Conservation (phyloP, 2,329 filamentous ascomycete species). For the Ophiostoma perfectum region DNA sequence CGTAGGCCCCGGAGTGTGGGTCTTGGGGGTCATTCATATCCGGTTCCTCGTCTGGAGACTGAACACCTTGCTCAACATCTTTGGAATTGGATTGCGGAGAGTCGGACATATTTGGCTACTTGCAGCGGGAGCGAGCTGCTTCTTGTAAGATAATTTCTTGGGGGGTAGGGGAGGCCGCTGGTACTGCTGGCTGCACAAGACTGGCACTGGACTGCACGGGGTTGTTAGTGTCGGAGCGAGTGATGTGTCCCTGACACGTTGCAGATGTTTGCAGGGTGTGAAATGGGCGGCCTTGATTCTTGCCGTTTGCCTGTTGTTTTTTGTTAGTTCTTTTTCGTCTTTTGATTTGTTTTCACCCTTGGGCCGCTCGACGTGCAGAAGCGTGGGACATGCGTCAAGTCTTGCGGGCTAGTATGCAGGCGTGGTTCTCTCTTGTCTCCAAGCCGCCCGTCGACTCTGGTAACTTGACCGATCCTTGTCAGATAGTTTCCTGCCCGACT, state of each 20-base stretch:
- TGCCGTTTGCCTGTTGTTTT: neutral
- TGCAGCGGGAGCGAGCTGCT: slow-evolving; percentile 60
- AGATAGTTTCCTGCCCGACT: slow-evolving; percentile 2
- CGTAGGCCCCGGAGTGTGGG: slow-evolving; percentile 71
- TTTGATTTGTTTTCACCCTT: too few relatives aligned
- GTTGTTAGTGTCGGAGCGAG: slow-evolving; percentile 3
- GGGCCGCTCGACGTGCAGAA: slow-evolving; percentile 49
- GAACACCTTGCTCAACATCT: slow-evolving; percentile 88
- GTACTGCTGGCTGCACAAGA: too few relatives aligned
- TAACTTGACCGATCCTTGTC: too few relatives aligned
- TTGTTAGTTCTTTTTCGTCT: neutral
- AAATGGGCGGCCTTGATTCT: neutral
- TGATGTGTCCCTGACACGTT: slow-evolving; percentile 61
- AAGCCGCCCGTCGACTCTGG: too few relatives aligned
- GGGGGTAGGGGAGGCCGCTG: too few relatives aligned
- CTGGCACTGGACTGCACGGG: neutral
- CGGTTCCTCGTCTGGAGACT: slow-evolving; percentile 89
- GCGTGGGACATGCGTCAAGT: slow-evolving; percentile 26
- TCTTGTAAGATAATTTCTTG: slow-evolving; percentile 11
- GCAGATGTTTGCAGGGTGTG: slow-evolving; percentile 37
- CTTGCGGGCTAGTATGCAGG: slow-evolving; percentile 35
- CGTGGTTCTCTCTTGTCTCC: neutral
- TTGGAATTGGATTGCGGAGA: slow-evolving; percentile 81
- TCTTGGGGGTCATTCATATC: slow-evolving; percentile 85
- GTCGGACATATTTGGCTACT: slow-evolving; percentile 83